Conservation (phyloP, 371 early-diverging fungal genomes). For the Smittium culicis region DNA sequence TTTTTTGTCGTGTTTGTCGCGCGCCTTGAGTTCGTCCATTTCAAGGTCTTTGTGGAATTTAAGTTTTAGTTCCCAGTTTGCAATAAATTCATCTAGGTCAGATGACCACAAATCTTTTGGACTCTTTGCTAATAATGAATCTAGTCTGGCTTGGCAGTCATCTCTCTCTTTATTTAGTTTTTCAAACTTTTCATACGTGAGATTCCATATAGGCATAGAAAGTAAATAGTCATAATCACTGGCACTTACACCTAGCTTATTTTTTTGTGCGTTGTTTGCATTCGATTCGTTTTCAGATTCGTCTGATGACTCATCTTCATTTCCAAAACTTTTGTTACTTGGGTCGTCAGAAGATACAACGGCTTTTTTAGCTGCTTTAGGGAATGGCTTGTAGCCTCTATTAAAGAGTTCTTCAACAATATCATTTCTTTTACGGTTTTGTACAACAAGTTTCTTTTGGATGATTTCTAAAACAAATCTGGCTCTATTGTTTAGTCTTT, state of each 20-base stretch:
- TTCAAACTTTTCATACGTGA: conserved; percentile 85
- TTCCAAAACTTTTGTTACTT: background rate
- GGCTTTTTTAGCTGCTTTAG: conserved; percentile 26
- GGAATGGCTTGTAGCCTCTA: conserved; percentile 52
- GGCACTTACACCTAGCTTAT: conserved; percentile 16
- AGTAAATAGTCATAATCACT: conserved; percentile 89
- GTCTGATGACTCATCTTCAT: conserved; percentile 4
- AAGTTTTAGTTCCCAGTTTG: conserved; percentile 47
- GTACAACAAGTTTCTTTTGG: conserved; percentile 61
- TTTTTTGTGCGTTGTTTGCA: conserved; percentile 4
- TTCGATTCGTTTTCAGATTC: conserved; percentile 37
- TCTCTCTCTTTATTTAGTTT: conserved; percentile 61
- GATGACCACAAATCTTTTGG: conserved; percentile 79
- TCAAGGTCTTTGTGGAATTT: conserved; percentile 10
- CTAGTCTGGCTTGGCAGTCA: conserved; percentile 54
- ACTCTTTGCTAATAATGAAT: conserved; percentile 47
- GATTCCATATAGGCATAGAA: conserved; percentile 79
- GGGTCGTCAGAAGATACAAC: conserved; percentile 20
- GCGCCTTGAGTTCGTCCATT: conserved; percentile 3
- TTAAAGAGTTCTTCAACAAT: conserved; percentile 63
- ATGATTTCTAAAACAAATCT: conserved; percentile 91
- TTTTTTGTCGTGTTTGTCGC: conserved; percentile 1
- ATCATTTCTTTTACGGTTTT: conserved; percentile 73
- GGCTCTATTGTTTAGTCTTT: conserved; percentile 76
- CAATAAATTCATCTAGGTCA: conserved; percentile 70